These are phyloP conservation scores for Colletotrichum neosansevieriae DNA, from an alignment of 2,329 filamentous ascomycete genomes.

Conservation along the genomic window DNA sequence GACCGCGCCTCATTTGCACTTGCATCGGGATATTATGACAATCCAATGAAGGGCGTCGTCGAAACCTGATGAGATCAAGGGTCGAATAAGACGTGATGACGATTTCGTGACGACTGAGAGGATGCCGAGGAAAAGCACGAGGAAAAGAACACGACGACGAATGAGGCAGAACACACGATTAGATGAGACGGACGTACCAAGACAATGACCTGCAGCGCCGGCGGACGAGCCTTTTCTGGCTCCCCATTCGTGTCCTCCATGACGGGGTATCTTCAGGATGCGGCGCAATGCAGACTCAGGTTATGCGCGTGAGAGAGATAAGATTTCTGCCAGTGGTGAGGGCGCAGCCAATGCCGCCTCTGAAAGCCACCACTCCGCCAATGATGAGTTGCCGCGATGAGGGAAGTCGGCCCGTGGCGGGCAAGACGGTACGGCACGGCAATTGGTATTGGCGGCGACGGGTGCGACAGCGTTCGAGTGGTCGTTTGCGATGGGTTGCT, in stretches of 20 bases:
- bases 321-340: slow-evolving; percentile 2
- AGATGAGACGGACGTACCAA: slow-evolving; percentile 67
- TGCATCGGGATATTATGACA: background rate
- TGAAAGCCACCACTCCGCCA: slow-evolving; percentile 9
- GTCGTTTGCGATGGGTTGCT: background rate
- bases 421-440: slow-evolving; percentile 16
- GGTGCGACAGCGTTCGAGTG: background rate
- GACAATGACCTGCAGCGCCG: slow-evolving; percentile 79
- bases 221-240: slow-evolving; percentile 42
- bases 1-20: background rate
- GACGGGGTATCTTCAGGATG: background rate
- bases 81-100: background rate
- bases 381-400: slow-evolving; percentile 2
- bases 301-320: slow-evolving; percentile 1
- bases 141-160: background rate
- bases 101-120: background rate
- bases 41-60: slow-evolving; percentile 36
- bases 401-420: slow-evolving; percentile 4
- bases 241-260: slow-evolving; percentile 36
- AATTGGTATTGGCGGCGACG: slow-evolving; percentile 11
- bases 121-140: background rate
- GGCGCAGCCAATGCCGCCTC: slow-evolving; percentile 28
- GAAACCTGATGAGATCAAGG: background rate
- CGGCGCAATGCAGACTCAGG: slow-evolving; percentile 5
- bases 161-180: background rate